Evolutionary conservation across 2,329 filamentous ascomycete species (phyloP).

Genomic region (Calonectria ilicicola): DNA sequence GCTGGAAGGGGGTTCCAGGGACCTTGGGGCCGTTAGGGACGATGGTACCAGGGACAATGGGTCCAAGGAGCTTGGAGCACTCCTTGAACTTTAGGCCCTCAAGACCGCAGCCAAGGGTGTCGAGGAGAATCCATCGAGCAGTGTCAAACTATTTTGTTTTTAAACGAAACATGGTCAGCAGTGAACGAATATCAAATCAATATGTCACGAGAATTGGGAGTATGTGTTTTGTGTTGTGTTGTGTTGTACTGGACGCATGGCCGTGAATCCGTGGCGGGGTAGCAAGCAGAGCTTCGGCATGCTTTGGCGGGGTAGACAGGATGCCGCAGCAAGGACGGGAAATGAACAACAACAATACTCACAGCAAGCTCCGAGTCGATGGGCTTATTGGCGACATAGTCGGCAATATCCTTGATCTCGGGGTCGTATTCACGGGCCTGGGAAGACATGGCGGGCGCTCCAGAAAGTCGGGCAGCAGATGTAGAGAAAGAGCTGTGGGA

Average conservation of each 20-base stretch:
- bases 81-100: constrained; percentile 96
- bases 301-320: constrained; percentile 14
- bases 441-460: constrained; percentile 63
- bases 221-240: constrained; percentile 7
- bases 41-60: constrained; percentile 87
- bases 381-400: constrained; percentile 92
- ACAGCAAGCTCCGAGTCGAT: constrained; percentile 94
- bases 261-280: constrained; percentile 22
- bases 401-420: constrained; percentile 95
- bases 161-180: constrained; percentile 16
- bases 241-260: constrained; percentile 18
- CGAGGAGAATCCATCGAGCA: constrained; percentile 94
- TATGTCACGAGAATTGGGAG: neutral
- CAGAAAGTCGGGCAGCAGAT: constrained; percentile 59
- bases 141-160: constrained; percentile 80
- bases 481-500: constrained; percentile 61
- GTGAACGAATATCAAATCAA: neutral
- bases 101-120: constrained; percentile 96
- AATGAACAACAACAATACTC: constrained; percentile 53
- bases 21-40: constrained; percentile 95
- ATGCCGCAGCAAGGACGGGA: neutral
- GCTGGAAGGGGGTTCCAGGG: constrained; percentile 90
- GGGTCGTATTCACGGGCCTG: constrained; percentile 79
- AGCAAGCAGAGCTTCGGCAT: constrained; percentile 6
- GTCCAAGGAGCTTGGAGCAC: constrained; percentile 94